A percentile compares a stretch with the other conserved stretches of the same genome.
phyloP scores from a whole-genome alignment of 2,329 filamentous ascomycete species.

The Alternaria sp. region DNA sequence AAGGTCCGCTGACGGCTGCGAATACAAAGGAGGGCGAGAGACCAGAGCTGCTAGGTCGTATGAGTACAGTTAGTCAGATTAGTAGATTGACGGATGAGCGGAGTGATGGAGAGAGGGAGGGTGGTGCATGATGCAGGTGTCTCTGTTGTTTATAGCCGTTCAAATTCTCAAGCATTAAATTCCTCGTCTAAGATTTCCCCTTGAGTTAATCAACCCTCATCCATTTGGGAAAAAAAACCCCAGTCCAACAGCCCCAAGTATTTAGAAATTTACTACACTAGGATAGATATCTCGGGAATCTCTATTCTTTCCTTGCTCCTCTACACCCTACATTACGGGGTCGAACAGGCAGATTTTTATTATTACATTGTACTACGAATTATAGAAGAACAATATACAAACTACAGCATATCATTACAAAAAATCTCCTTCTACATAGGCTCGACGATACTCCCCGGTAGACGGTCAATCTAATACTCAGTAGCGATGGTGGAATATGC shows the following conservation, averaged over 20 bases:
- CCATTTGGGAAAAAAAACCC: too few relatives aligned
- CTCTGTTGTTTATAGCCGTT: background rate
- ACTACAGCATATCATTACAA: background rate
- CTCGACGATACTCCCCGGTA: background rate
- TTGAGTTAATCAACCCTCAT: too few relatives aligned
- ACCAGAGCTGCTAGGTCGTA: conserved; percentile 46
- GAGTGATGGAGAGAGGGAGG: conserved; percentile 22
- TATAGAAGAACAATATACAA: background rate
- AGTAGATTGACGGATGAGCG: conserved; percentile 61
- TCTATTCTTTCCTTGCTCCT: background rate
- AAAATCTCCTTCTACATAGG: background rate
- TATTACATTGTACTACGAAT: background rate
- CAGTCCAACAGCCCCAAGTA: background rate
- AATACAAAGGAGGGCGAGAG: conserved; percentile 30
- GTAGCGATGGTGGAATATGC: background rate
- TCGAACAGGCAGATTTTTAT: background rate
- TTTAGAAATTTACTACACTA: background rate
- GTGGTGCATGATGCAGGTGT: conserved; percentile 34
- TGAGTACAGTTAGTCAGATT: conserved; percentile 63
- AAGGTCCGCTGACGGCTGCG: conserved; percentile 8
- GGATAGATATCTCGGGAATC: background rate
- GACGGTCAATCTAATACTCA: background rate
- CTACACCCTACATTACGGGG: background rate
- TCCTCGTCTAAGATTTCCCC: background rate
- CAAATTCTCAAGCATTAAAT: background rate